Percentiles rank a stretch among this genome's conserved stretches.
Conservation (phyloP, 306 rosid genomes). For the Malus fusca region DNA sequence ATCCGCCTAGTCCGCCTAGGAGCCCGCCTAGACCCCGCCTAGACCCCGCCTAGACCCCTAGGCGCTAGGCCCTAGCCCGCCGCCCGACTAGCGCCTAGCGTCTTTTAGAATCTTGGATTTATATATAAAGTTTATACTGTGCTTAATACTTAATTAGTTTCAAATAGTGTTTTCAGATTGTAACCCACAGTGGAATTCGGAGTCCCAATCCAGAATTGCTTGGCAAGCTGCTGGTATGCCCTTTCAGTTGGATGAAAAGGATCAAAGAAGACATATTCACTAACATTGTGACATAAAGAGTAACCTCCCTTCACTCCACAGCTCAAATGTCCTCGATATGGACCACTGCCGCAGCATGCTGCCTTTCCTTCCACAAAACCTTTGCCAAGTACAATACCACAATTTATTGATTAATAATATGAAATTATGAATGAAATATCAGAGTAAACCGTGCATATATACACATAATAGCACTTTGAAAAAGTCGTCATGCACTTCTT, state of each 20-base stretch:
- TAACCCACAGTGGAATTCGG: constrained; percentile 6
- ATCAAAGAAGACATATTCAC: constrained; percentile 37
- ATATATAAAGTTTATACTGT: too few species aligned
- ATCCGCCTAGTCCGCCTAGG: too few species aligned
- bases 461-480: too few species aligned
- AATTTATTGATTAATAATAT: too few species aligned
- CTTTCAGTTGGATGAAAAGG: constrained; percentile 21
- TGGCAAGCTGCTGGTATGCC: constrained; percentile 10
- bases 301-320: constrained; percentile 32
- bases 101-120: too few species aligned
- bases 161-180: constrained; percentile 21
- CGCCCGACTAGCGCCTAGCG: too few species aligned
- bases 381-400: neutral
- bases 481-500: too few species aligned
- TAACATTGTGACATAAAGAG: constrained; percentile 20
- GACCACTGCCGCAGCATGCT: constrained; percentile 29
- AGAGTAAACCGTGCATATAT: too few species aligned
- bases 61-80: too few species aligned
- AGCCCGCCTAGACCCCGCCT: too few species aligned
- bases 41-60: too few species aligned
- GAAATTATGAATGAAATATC: too few species aligned
- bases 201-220: constrained; percentile 28
- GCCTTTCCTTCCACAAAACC: constrained; percentile 22
- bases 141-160: neutral
- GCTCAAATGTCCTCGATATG: constrained; percentile 7